Base-by-base conservation (phyloP, 2,329 filamentous ascomycete species). In the Sclerotinia spermophila region DNA sequence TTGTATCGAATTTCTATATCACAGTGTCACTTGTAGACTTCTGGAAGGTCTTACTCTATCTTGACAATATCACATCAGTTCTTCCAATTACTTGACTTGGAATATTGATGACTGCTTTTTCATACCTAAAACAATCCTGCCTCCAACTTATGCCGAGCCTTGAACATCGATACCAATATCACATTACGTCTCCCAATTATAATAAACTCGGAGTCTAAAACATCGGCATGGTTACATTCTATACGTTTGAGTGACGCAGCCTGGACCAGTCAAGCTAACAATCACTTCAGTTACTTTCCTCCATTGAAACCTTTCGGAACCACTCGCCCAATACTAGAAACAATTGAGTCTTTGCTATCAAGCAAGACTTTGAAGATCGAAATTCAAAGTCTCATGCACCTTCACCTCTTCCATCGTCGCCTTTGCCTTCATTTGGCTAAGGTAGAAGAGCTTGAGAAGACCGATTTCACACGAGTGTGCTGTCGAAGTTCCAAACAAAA, bases 341-440 rank as follows among this genome's bases (percentile, higher is more conserved):
- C 30, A 27, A 38, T 13, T n/a, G 51, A 65, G 15, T 27, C 51
- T 67, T 58, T 4, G 17, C 51, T 45, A n/a, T 13, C 51, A 59
- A 60, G 42, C 38, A 33, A 45, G 27, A 33, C 65, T 58, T 33
- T n/a, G 21, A 44, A 19, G 5, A 44, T 45, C 40, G 35, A 33
- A n/a, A 55, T 30, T 59, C 27, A 30, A 66, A 67, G 51, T 35
- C 38, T 19, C 38, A 67, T 55, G 65, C 48, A 55, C 38, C 27
- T 55, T 45, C 55, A 40, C 8, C 11, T 59, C 38, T 67, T 58
- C 33, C 19, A 35, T 13, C 48, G n/a, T 33, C 38, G 21, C 8
- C 38, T 59, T 44, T 65, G 61, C 33, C n/a, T 65, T 38, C 61
- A 65, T n/a, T 65, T 44, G 61, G 44, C 35, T 13, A 65, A 65